These are phyloP conservation scores for Trifolium fragiferum DNA, from an alignment of 306 rosid species.

Conservation along the genomic window DNA sequence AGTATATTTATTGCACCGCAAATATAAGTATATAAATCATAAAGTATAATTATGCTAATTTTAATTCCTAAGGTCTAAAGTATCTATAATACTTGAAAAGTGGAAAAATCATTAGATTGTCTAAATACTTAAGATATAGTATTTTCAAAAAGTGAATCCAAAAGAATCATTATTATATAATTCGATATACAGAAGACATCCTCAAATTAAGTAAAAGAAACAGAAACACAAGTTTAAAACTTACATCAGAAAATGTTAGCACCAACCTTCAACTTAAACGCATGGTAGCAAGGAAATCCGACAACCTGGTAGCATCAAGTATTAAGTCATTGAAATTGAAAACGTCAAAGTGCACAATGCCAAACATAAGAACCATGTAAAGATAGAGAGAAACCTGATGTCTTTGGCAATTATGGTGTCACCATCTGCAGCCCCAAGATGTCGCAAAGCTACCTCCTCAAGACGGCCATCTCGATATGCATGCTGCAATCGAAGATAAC, in stretches of 20 bases:
- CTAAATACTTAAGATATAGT: neutral
- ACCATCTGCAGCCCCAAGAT: conserved; percentile 93
- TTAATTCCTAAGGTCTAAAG: neutral
- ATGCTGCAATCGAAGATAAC: conserved; percentile 64
- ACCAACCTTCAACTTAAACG: conserved; percentile 67
- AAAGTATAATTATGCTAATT: too few relatives aligned
- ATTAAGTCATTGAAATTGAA: conserved; percentile 37
- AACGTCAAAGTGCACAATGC: conserved; percentile 9
- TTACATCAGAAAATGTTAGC: conserved; percentile 50
- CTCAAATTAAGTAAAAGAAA: conserved; percentile 29
- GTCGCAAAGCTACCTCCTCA: conserved; percentile 83
- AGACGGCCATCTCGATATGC: conserved; percentile 81
- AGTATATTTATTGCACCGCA: too few relatives aligned
- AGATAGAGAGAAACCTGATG: conserved; percentile 62
- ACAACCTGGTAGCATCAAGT: conserved; percentile 67
- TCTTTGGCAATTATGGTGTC: conserved; percentile 79
- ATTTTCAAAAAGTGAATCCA: neutral
- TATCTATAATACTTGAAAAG: neutral
- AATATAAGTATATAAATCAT: too few relatives aligned
- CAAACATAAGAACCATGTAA: conserved; percentile 7
- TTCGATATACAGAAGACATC: conserved; percentile 5
- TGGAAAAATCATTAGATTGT: neutral
- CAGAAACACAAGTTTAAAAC: conserved; percentile 42
- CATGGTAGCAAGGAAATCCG: conserved; percentile 81
- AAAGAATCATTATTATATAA: conserved; percentile 9